phyloP scores from a whole-genome alignment of 306 rosid genomes.

The Astragalus glycyphyllos region DNA sequence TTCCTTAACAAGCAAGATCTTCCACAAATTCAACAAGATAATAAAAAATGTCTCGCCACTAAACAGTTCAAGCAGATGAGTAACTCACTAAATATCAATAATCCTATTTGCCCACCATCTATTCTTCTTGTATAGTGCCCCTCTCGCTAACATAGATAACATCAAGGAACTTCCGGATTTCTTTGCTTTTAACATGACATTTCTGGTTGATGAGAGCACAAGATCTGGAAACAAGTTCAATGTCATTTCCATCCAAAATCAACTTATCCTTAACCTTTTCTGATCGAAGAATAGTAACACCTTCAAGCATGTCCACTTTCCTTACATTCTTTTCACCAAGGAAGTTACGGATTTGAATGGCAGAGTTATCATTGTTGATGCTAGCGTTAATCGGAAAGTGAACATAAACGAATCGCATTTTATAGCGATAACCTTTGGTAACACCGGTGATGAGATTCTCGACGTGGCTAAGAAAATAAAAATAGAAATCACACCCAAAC shows the following conservation, averaged over 20 bases:
- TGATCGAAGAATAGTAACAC: constrained; percentile 65
- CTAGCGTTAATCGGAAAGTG: constrained; percentile 89
- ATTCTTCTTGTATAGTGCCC: constrained; percentile 64
- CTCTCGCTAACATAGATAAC: constrained; percentile 84
- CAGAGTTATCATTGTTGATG: constrained; percentile 45
- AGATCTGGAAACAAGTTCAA: constrained; percentile 86
- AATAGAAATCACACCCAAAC: too few relatives aligned
- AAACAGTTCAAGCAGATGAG: background rate
- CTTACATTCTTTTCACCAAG: constrained; percentile 83
- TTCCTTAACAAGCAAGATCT: too few relatives aligned
- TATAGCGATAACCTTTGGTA: constrained; percentile 84
- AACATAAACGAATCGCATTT: constrained; percentile 86
- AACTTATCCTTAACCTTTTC: constrained; percentile 91
- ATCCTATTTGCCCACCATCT: constrained; percentile 23
- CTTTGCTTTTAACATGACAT: constrained; percentile 85
- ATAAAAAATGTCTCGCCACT: background rate
- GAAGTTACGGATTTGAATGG: constrained; percentile 80
- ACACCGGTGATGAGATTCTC: constrained; percentile 81
- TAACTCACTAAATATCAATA: constrained; percentile 24
- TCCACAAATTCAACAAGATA: too few relatives aligned
- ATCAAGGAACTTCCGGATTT: constrained; percentile 83
- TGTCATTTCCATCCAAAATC: constrained; percentile 84
- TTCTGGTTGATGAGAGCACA: constrained; percentile 87
- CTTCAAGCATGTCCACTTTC: constrained; percentile 84
- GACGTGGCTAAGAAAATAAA: constrained; percentile 72